phyloP scores from a whole-genome alignment of 257 asterid genomes.

The Gentiana macrophylla region DNA sequence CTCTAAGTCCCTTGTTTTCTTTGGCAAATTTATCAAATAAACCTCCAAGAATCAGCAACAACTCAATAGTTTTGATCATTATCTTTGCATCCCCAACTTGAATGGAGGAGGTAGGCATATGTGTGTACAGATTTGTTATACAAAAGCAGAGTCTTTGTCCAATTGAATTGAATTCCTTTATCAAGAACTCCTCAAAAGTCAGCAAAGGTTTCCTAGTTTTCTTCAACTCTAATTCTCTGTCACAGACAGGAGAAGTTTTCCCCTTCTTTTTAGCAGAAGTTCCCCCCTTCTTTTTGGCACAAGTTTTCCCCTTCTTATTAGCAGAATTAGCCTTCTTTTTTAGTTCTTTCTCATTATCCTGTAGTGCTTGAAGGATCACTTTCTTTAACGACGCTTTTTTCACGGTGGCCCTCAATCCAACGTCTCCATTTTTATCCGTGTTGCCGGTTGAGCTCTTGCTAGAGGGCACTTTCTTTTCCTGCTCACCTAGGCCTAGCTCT shows the following conservation, averaged over 20 bases:
- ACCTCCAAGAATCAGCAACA: slow-evolving; percentile 21
- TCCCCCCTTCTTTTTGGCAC: slow-evolving; percentile 3
- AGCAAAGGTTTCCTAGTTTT: background rate
- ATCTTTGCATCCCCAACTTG: slow-evolving; percentile 16
- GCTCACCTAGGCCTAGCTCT: slow-evolving; percentile 4
- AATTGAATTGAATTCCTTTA: slow-evolving; percentile 13
- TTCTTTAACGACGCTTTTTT: slow-evolving; percentile 13
- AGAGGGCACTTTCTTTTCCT: background rate
- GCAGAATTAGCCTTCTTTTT: too few species aligned
- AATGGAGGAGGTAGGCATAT: slow-evolving; percentile 50
- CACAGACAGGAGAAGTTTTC: background rate
- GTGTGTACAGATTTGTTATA: slow-evolving; percentile 38
- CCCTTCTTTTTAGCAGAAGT: slow-evolving; percentile 4
- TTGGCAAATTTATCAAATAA: slow-evolving; percentile 10
- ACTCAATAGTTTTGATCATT: slow-evolving; percentile 23
- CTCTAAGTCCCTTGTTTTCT: slow-evolving; percentile 15
- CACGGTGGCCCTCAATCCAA: slow-evolving; percentile 5
- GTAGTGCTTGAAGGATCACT: slow-evolving; percentile 17
- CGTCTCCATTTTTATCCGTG: background rate
- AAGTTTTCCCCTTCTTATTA: slow-evolving; percentile 17
- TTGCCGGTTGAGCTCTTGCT: background rate
- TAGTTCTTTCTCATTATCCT: slow-evolving; percentile 1
- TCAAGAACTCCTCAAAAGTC: slow-evolving; percentile 50
- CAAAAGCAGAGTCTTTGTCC: slow-evolving; percentile 16
- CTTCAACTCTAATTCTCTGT: slow-evolving; percentile 4